Base-by-base conservation (phyloP, 495 filamentous ascomycete species). In the Bacidia rubella region DNA sequence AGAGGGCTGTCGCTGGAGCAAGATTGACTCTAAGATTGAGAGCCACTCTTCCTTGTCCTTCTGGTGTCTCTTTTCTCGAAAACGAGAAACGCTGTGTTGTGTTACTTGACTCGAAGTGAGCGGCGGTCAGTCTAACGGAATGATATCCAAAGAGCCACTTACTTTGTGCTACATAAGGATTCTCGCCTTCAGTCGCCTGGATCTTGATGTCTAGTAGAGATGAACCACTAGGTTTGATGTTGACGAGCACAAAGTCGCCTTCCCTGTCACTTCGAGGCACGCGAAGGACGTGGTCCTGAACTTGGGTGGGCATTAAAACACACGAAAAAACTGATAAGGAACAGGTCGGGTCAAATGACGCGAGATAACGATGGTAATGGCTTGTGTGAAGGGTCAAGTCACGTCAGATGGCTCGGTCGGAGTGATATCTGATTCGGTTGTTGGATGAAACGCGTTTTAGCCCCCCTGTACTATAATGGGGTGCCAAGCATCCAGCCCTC, bases 131-230 rank as follows among this genome's bases (percentile, higher is more conserved):
- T 60, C 45, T 54, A 59, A 54, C 57, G 52, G 5, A 17, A 17
- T 27, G 19, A 47, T 40, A 57, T 51, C 54, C 11, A 41, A 45
- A 11, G 29, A 23, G 19, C 50, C 42, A 63, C 74, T 60, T 68
- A 85, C 82, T 60, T 52, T 67, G 68, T 47, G 73, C 62, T 20
- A 68, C 64, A 62, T 81, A 90, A 5, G 81, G 79, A 42, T 65
- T 66, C 35, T 75, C 72, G 35, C 78, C 77, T 60, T 90, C 83
- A n/a, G 84, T 87, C 1, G 77, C 83, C 47, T 76, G 67, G 27
- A 90, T 66, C 47, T 74, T 77, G 47, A 87, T 53, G 56, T 86
- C 80, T 10, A 86, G 64, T 0, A 64, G 56, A 3, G 65, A 66
- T 17, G 69, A 59, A 11, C 74, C 75, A 9, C 66, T 61, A n/a